Evolutionary conservation across 768 basidiomycete species (phyloP).

Genomic region (Hericium alpestre): DNA sequence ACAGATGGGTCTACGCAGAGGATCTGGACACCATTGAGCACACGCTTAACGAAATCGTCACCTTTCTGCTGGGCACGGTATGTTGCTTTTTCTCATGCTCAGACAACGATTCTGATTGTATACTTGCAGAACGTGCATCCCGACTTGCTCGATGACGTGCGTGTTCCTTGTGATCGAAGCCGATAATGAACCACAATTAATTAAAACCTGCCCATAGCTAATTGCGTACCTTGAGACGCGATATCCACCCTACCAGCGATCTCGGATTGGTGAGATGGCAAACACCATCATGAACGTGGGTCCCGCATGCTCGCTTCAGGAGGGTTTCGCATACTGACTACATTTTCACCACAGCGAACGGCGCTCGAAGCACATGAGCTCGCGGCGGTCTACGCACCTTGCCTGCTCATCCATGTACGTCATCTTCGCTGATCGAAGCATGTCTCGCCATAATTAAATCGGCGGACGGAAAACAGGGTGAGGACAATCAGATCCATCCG

Average conservation of each 20-base stretch:
- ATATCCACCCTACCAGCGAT: constrained; percentile 15
- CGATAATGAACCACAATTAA: neutral
- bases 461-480: constrained; percentile 4
- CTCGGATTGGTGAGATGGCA: constrained; percentile 4
- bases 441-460: neutral
- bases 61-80: neutral
- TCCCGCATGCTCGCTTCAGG: neutral
- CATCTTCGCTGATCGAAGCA: too few species aligned
- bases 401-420: constrained; percentile 8
- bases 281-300: constrained; percentile 7
- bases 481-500: constrained; percentile 7
- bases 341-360: neutral
- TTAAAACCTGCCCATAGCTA: constrained; percentile 3
- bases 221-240: constrained; percentile 13
- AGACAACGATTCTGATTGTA: neutral
- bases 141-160: constrained; percentile 12
- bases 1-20: neutral
- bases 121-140: constrained; percentile 6
- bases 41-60: neutral
- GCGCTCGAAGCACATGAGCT: neutral
- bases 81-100: neutral
- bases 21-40: neutral
- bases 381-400: constrained; percentile 2
- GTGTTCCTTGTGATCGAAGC: neutral
- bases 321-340: too few species aligned